These are phyloP conservation scores for Lantana camara DNA, from an alignment of 257 asterid genomes.

Conservation along the genomic window DNA sequence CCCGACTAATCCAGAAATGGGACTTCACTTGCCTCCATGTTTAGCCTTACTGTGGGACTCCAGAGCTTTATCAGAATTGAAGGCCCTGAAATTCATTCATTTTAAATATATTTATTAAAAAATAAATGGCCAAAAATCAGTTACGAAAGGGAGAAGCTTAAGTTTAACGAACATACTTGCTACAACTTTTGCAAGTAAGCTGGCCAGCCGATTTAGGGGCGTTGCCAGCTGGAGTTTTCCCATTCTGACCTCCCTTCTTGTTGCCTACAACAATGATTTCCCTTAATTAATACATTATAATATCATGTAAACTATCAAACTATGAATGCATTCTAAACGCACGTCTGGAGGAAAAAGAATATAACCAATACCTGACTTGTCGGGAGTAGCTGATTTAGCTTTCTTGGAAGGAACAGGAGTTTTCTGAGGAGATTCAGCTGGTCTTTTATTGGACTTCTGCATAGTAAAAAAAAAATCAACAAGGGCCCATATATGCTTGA, in stretches of 20 bases:
- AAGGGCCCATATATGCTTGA: background rate
- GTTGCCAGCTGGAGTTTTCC: slow-evolving; percentile 25
- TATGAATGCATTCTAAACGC: too few relatives aligned
- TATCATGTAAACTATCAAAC: too few relatives aligned
- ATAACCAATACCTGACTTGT: slow-evolving; percentile 45
- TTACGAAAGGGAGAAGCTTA: background rate
- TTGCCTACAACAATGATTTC: slow-evolving; percentile 29
- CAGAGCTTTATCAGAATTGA: slow-evolving; percentile 21
- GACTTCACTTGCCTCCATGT: slow-evolving; percentile 40
- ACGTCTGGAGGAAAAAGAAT: too few relatives aligned
- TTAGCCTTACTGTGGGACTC: slow-evolving; percentile 35
- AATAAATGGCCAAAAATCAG: background rate
- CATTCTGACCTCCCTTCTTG: slow-evolving; percentile 37
- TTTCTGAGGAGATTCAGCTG: slow-evolving; percentile 36
- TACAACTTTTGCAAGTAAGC: slow-evolving; percentile 28
- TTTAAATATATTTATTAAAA: background rate
- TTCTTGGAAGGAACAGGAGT: slow-evolving; percentile 48
- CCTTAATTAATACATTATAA: too few relatives aligned
- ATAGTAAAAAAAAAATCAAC: background rate
- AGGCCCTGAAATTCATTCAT: slow-evolving; percentile 30
- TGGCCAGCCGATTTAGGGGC: slow-evolving; percentile 41
- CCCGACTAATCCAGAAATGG: background rate
- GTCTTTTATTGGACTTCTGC: slow-evolving; percentile 51
- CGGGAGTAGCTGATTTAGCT: slow-evolving; percentile 47
- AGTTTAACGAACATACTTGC: slow-evolving; percentile 27